These are phyloP conservation scores for Dryas alaskensis DNA, from an alignment of 306 rosid species.

Conservation along the genomic window DNA sequence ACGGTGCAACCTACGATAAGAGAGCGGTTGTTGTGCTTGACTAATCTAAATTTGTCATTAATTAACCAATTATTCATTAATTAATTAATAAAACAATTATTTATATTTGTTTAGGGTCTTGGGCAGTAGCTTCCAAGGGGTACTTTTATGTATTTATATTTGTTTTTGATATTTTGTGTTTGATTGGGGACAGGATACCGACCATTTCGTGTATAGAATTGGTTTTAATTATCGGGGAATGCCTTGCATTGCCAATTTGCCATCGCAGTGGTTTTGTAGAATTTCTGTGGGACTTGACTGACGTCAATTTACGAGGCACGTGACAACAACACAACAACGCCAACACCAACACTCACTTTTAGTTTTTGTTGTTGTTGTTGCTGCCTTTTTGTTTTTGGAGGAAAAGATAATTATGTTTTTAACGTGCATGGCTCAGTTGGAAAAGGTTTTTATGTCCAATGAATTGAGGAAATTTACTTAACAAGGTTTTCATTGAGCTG, in stretches of 20 bases:
- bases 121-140: slow-evolving; percentile 17
- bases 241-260: neutral
- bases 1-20: slow-evolving; percentile 35
- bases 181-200: slow-evolving; percentile 47
- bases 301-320: slow-evolving; percentile 7
- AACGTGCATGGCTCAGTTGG: neutral
- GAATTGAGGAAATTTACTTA: neutral
- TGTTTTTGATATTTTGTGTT: neutral
- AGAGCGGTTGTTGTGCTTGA: slow-evolving; percentile 21
- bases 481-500: neutral
- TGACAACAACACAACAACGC: slow-evolving; percentile 11
- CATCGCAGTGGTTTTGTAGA: slow-evolving; percentile 25
- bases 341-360: too few relatives aligned
- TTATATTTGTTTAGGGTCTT: neutral
- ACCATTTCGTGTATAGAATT: slow-evolving; percentile 32
- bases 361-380: neutral
- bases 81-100: too few relatives aligned
- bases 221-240: neutral
- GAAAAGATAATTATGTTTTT: neutral
- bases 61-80: neutral
- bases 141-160: neutral
- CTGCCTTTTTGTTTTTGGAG: neutral
- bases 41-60: neutral
- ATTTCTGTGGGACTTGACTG: slow-evolving; percentile 13
- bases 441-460: neutral